These are phyloP conservation scores for Colletotrichum echinochloae DNA, from an alignment of 2,329 filamentous ascomycete genomes.

Conservation along the genomic window DNA sequence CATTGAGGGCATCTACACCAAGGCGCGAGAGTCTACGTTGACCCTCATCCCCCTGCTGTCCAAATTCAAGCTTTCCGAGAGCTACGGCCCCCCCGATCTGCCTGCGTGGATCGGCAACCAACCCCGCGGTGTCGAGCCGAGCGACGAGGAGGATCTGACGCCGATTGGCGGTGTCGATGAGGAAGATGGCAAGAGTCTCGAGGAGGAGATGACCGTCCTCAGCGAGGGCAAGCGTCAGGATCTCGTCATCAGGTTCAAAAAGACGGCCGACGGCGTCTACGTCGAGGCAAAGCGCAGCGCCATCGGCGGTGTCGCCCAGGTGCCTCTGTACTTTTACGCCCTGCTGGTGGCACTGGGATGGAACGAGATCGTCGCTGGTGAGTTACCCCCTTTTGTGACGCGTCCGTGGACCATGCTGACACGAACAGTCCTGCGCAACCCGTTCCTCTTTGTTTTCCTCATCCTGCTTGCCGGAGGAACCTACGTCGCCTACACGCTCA, in stretches of 20 bases:
- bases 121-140: slow-evolving; percentile 78
- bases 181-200: slow-evolving; percentile 91
- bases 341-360: slow-evolving; percentile 92
- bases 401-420: slow-evolving; percentile 34
- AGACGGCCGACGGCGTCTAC: slow-evolving; percentile 96
- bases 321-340: slow-evolving; percentile 95
- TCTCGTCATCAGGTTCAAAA: slow-evolving; percentile 95
- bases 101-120: slow-evolving; percentile 84
- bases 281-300: slow-evolving; percentile 98
- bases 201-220: slow-evolving; percentile 97
- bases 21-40: slow-evolving; percentile 90
- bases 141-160: slow-evolving; percentile 89
- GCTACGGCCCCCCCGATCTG: slow-evolving; percentile 82
- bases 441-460: slow-evolving; percentile 90
- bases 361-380: slow-evolving; percentile 97
- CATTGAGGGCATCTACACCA: slow-evolving; percentile 95
- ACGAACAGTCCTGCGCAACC: slow-evolving; percentile 85
- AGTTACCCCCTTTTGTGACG: slow-evolving; percentile 50
- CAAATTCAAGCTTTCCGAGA: slow-evolving; percentile 82
- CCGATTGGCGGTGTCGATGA: slow-evolving; percentile 96
- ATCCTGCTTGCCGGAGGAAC: slow-evolving; percentile 80
- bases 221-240: slow-evolving; percentile 92
- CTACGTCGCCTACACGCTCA: slow-evolving; percentile 93
- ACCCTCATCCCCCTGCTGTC: slow-evolving; percentile 90
- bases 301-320: slow-evolving; percentile 93